phyloP scores from a whole-genome alignment of 2,329 filamentous ascomycete genomes.

The Aspergillus intermedius region DNA sequence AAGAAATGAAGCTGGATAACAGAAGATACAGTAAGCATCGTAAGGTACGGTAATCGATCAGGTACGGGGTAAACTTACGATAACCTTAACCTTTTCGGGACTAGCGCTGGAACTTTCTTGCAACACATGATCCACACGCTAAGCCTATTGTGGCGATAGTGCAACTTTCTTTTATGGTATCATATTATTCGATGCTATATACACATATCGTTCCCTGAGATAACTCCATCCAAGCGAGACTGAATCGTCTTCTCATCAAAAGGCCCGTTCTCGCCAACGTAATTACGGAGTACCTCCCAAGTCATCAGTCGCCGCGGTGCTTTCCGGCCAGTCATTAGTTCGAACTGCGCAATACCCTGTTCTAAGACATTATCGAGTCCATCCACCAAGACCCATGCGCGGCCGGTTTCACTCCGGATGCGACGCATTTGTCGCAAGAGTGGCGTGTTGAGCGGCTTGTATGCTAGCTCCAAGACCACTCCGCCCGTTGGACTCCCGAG shows the following conservation, averaged over 20 bases:
- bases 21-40: background rate
- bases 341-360: constrained; percentile 75
- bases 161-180: background rate
- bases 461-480: constrained; percentile 65
- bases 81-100: background rate
- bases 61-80: background rate
- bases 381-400: constrained; percentile 65
- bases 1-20: background rate
- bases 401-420: constrained; percentile 48
- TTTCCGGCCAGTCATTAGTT: constrained; percentile 68
- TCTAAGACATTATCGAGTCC: constrained; percentile 70
- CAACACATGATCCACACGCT: background rate
- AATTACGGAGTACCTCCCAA: constrained; percentile 48
- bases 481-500: constrained; percentile 66
- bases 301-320: constrained; percentile 67
- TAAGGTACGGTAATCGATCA: background rate
- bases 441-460: constrained; percentile 66
- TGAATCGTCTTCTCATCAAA: constrained; percentile 36
- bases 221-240: constrained; percentile 20
- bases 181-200: background rate
- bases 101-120: background rate
- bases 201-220: background rate
- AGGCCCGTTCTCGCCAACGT: constrained; percentile 27
- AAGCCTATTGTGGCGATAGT: background rate
- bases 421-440: constrained; percentile 61